Evolutionary conservation across 148 eudicot species (phyloP).

Genomic region (Chenopodium quinoa): DNA sequence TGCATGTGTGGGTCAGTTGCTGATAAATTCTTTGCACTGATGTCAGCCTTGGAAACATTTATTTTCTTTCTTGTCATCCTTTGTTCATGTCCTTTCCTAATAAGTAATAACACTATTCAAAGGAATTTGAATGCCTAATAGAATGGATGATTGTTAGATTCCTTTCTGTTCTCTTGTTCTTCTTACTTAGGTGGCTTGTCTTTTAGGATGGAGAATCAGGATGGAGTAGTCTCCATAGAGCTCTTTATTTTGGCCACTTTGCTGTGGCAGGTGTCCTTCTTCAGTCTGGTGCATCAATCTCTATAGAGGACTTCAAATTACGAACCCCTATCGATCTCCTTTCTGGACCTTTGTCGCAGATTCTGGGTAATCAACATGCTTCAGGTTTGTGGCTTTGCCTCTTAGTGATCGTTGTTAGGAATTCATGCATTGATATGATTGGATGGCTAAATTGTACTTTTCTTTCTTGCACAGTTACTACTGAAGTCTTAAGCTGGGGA

Average conservation of each 20-base stretch:
- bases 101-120: not conserved
- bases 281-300: slow-evolving; percentile 75
- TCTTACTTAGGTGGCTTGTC: not conserved
- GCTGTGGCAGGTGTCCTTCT: slow-evolving; percentile 88
- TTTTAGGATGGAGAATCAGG: slow-evolving; percentile 98
- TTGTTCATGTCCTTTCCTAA: not conserved
- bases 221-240: slow-evolving; percentile 98
- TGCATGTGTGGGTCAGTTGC: not conserved
- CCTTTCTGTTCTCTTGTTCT: not conserved
- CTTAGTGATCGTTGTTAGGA: slow-evolving; percentile 1
- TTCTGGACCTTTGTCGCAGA: slow-evolving; percentile 81
- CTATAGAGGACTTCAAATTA: slow-evolving; percentile 79
- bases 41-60: not conserved
- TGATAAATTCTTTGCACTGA: not conserved
- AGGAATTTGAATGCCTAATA: not conserved
- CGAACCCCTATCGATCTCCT: slow-evolving; percentile 88
- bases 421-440: slow-evolving; percentile 9
- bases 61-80: not conserved
- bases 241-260: slow-evolving; percentile 91
- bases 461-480: slow-evolving; percentile 45
- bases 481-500: slow-evolving; percentile 99
- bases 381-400: slow-evolving; percentile 46
- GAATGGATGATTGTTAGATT: slow-evolving; percentile 15
- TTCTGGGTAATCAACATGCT: slow-evolving; percentile 45
- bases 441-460: not conserved